Evolutionary conservation across 1,139 yeast genomes (phyloP).

Genomic region (Meyerozyma elateridarum): DNA sequence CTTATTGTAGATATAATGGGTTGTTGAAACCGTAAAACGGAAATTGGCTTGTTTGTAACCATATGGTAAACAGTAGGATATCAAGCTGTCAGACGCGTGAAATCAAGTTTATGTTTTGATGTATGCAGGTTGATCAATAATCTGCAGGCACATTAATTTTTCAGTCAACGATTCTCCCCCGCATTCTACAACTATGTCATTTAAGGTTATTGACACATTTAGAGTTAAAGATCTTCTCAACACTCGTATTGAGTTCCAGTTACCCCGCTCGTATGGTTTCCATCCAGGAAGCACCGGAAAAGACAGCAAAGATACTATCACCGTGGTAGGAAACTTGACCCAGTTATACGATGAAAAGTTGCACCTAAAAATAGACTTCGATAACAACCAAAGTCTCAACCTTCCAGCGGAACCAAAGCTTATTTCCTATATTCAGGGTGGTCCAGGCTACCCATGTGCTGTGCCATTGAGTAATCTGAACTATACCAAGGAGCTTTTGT

Average conservation of each 20-base stretch:
- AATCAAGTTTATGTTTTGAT: no score
- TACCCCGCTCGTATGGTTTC: conserved; percentile 25
- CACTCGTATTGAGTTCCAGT: conserved; percentile 20
- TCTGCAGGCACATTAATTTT: no score
- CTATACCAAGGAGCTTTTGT: conserved; percentile 33
- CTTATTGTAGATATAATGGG: conserved; percentile 9
- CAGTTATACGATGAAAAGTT: conserved; percentile 23
- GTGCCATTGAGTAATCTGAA: conserved; percentile 34
- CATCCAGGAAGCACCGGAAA: conserved; percentile 6
- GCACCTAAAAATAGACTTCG: conserved; percentile 11
- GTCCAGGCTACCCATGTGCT: conserved; percentile 51
- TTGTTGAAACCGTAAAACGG: not conserved
- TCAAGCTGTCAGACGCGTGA: not conserved
- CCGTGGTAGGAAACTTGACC: conserved; percentile 31
- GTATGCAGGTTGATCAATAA: no score
- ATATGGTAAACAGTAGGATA: no score
- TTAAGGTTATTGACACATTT: conserved; percentile 22
- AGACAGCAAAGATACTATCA: conserved; percentile 15
- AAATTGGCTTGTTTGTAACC: not conserved
- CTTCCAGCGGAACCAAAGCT: conserved; percentile 29
- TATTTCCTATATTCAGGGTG: conserved; percentile 50
- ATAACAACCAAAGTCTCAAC: conserved; percentile 7
- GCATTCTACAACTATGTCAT: no score
- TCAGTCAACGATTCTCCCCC: no score
- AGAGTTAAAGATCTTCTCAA: conserved; percentile 24